Evolutionary conservation across 2,329 filamentous ascomycete species (phyloP).

Genomic region (Gliomastix tumulicola): DNA sequence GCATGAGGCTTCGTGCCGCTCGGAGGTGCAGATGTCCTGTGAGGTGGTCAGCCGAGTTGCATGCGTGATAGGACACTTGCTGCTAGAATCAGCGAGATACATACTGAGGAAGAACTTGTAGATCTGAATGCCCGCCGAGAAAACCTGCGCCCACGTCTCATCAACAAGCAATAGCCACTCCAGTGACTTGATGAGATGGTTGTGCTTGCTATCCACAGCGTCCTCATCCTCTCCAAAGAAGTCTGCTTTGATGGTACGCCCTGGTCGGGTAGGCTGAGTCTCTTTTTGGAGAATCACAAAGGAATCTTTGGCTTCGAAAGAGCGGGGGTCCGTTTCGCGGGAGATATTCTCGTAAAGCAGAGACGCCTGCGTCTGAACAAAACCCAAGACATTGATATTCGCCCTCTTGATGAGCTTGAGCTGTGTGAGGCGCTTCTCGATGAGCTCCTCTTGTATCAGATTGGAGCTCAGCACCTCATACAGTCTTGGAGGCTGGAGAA

Average conservation of each 20-base stretch:
- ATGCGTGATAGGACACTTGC: not conserved
- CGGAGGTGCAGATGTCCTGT: constrained; percentile 4
- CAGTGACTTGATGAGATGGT: constrained; percentile 67
- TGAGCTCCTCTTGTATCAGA: constrained; percentile 64
- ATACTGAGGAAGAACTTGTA: constrained; percentile 80
- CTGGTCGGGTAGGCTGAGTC: constrained; percentile 25
- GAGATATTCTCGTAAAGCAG: constrained; percentile 43
- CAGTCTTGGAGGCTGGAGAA: constrained; percentile 57
- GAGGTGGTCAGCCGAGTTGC: constrained; percentile 5
- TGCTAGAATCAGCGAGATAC: too few species aligned
- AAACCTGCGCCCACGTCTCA: constrained; percentile 64
- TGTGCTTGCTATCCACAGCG: constrained; percentile 53
- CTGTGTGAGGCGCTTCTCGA: constrained; percentile 57
- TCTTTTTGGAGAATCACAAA: constrained; percentile 43
- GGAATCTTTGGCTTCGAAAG: constrained; percentile 30
- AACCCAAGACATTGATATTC: constrained; percentile 63
- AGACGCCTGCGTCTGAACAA: constrained; percentile 62
- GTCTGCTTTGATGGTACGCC: constrained; percentile 60
- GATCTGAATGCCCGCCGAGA: constrained; percentile 61
- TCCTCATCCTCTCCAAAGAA: constrained; percentile 61
- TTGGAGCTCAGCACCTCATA: constrained; percentile 70
- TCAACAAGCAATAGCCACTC: constrained; percentile 79
- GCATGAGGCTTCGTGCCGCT: constrained; percentile 14
- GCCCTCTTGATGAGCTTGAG: constrained; percentile 71
- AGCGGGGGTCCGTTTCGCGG: constrained; percentile 4